Base-by-base conservation (phyloP, 495 filamentous ascomycete species). In the Aspergillus avenaceus region DNA sequence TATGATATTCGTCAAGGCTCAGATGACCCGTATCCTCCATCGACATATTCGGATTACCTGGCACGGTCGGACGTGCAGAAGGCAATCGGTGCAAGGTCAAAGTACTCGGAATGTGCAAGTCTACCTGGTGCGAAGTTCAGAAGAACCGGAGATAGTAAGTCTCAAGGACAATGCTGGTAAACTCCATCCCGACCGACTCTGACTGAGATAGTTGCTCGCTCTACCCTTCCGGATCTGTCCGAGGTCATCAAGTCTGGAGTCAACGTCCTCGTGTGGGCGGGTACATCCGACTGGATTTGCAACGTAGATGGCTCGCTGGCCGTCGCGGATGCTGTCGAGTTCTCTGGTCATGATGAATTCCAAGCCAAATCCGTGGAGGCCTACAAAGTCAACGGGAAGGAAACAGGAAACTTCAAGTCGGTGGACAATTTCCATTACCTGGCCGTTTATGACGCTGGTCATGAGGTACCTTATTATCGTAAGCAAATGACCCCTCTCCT, bases 261-360 rank as follows among this genome's bases (percentile, higher is more conserved):
- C 46, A 60, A 57, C 8, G 71, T 73, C 3, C 54, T 81, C 3
- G 60, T 82, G 32, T 81, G 77, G 79, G 78, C 79, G 7, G 79
- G 80, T 42, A 78, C 78, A 50, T 72, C 73, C 8, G 79, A 82
- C 56, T 81, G 68, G 65, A 78, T 80, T 53, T 82, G 75, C 55
- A 82, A 83, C 61, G 81, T 75, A 73, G 59, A 71, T 26, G 79
- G 79, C 22, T 64, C 50, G 9, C 59, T 70, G 8, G 63, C 50
- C 0, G 72, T 69, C 19, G 78, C 74, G 16, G 65, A 81, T 31
- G 64, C 66, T 0, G 61, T 79, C 14, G 28, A 55, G 25, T 81
- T 69, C 46, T 12, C 54, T 2, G 70, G 70, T 6, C 51, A 62
- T 12, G 42, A 60, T 2, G 52, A 65, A 2, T 83, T 82, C 55